Conservation (phyloP, 805 yeast genomes). For the Zygosaccharomyces lentus region DNA sequence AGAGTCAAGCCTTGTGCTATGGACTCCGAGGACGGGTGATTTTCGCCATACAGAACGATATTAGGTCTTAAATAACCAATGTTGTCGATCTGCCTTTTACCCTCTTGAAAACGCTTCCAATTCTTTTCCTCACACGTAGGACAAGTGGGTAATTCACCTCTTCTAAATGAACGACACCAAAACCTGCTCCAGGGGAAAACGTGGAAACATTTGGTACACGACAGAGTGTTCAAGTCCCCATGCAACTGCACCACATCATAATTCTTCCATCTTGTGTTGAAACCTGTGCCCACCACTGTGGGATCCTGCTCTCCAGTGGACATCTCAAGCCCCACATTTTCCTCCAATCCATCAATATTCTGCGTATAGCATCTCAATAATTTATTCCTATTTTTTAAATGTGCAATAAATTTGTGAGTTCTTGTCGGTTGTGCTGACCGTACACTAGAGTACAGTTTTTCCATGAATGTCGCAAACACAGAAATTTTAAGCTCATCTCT, state of each 20-base stretch:
- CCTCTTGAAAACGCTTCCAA: conserved; percentile 53
- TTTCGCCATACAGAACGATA: conserved; percentile 89
- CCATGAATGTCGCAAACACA: conserved; percentile 88
- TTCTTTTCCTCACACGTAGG: conserved; percentile 57
- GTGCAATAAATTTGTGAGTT: conserved; percentile 70
- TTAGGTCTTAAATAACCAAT: conserved; percentile 82
- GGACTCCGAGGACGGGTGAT: conserved; percentile 82
- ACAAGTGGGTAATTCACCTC: conserved; percentile 76
- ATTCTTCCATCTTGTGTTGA: conserved; percentile 48
- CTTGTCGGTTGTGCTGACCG: conserved; percentile 70
- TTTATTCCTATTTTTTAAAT: conserved; percentile 56
- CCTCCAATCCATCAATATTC: conserved; percentile 87
- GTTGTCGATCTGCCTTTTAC: conserved; percentile 67
- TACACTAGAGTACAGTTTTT: conserved; percentile 62
- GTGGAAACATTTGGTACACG: conserved; percentile 69
- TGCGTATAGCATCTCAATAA: conserved; percentile 88
- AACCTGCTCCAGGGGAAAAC: conserved; percentile 59
- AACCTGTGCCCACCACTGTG: conserved; percentile 29
- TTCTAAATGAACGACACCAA: conserved; percentile 43
- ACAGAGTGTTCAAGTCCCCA: conserved; percentile 74
- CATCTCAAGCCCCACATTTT: conserved; percentile 54
- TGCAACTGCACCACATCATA: conserved; percentile 84
- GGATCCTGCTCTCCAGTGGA: conserved; percentile 42
- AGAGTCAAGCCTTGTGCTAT: conserved; percentile 64
- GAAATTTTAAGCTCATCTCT: conserved; percentile 59